A percentile compares a stretch with the other conserved stretches of the same genome.
Conservation (phyloP, 345 rosid genomes). For the Anacardium occidentale region DNA sequence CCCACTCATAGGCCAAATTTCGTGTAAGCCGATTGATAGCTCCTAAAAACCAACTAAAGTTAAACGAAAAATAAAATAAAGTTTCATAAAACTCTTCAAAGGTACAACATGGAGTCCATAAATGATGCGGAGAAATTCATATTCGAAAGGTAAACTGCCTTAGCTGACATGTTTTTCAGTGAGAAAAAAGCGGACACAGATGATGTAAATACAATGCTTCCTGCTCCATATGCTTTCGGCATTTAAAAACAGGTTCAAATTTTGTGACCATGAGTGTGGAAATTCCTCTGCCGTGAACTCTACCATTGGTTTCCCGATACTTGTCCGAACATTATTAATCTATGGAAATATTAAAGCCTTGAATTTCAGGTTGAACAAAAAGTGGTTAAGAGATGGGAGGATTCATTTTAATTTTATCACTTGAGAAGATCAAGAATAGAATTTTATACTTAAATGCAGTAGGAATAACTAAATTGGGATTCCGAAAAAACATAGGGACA, state of each 20-base stretch:
- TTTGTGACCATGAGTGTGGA: constrained; percentile 61
- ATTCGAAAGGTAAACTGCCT: constrained; percentile 34
- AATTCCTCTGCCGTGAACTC: constrained; percentile 58
- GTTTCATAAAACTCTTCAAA: constrained; percentile 1
- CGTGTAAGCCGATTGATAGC: constrained; percentile 76
- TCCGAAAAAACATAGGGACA: neutral
- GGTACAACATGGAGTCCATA: neutral
- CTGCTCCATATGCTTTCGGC: constrained; percentile 53
- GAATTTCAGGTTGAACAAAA: neutral
- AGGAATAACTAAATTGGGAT: neutral
- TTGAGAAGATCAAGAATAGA: neutral
- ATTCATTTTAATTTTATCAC: neutral
- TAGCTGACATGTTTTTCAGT: constrained; percentile 65
- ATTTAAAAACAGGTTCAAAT: constrained; percentile 70
- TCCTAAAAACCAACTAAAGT: constrained; percentile 39
- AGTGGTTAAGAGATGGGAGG: neutral
- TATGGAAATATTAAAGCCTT: constrained; percentile 19
- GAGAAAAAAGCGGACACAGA: constrained; percentile 77
- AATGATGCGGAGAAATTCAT: neutral
- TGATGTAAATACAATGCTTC: constrained; percentile 62
- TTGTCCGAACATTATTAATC: constrained; percentile 80
- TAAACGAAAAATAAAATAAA: neutral
- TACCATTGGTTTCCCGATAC: constrained; percentile 60
- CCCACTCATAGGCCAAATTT: constrained; percentile 84
- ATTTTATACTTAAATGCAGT: neutral